Percentiles rank a stretch among this genome's conserved stretches.
phyloP scores from a whole-genome alignment of 139 green algal species.

The Closterium sp. region DNA sequence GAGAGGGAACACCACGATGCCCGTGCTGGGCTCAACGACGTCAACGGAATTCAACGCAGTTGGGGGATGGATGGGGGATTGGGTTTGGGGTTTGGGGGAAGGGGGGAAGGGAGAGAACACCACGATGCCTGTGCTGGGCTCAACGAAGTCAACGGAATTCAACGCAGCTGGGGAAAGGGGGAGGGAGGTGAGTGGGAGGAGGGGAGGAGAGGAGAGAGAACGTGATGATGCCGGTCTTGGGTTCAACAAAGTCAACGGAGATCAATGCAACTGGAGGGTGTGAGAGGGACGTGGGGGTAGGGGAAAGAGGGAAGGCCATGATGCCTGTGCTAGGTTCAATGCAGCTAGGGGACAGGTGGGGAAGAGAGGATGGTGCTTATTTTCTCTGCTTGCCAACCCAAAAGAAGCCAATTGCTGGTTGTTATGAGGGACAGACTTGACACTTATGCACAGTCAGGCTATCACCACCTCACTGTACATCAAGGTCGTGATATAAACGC shows the following conservation, averaged over 20 bases:
- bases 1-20: neutral
- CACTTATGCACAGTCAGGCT: neutral
- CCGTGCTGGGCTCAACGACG: conserved; percentile 40
- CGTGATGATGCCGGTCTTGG: neutral
- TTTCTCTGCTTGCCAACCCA: too few species aligned
- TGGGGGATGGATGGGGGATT: too few species aligned
- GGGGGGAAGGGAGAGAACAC: neutral
- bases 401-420: too few species aligned
- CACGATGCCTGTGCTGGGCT: conserved; percentile 23
- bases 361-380: too few species aligned
- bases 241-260: conserved; percentile 48
- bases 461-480: neutral
- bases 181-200: neutral
- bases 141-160: conserved; percentile 46
- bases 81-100: too few species aligned
- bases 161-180: neutral
- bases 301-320: neutral
- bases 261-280: neutral
- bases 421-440: too few species aligned
- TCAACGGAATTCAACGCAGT: conserved; percentile 36
- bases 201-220: neutral
- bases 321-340: conserved; percentile 30
- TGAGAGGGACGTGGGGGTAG: too few species aligned
- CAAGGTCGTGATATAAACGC: neutral
- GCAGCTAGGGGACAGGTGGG: too few species aligned